Conservation (phyloP, 176 grass and related monocot genomes). For the Avena insularis region DNA sequence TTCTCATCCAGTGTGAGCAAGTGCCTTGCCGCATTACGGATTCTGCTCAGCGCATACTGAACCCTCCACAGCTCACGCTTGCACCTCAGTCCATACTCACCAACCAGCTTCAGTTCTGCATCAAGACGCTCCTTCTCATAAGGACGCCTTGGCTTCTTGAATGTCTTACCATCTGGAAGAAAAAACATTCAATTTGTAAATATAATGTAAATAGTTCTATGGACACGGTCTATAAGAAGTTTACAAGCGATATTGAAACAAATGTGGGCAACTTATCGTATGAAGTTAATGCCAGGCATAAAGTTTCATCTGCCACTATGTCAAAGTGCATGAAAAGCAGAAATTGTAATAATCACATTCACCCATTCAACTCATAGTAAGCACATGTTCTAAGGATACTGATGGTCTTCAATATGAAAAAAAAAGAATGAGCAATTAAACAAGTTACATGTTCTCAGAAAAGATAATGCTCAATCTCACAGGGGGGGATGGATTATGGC, state of each 20-base stretch:
- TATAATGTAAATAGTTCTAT: neutral
- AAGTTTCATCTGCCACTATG: neutral
- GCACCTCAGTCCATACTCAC: conserved; percentile 79
- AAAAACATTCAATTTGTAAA: neutral
- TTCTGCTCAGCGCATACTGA: conserved; percentile 70
- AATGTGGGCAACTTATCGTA: neutral
- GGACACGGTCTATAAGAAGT: too few relatives aligned
- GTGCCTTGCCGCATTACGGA: conserved; percentile 78
- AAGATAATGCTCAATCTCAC: neutral
- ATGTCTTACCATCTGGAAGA: conserved; percentile 74
- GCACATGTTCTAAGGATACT: neutral
- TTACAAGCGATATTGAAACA: neutral
- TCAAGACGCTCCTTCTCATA: conserved; percentile 86
- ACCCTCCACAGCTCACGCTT: conserved; percentile 79
- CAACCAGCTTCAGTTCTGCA: conserved; percentile 69
- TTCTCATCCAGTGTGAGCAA: conserved; percentile 80
- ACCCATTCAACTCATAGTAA: neutral
- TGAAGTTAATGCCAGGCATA: neutral
- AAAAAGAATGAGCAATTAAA: neutral
- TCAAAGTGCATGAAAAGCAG: neutral
- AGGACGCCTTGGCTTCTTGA: conserved; percentile 76
- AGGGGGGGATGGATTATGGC: neutral
- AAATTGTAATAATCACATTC: neutral
- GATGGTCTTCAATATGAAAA: neutral
- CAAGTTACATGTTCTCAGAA: neutral